Base-by-base conservation (phyloP, 2,329 filamentous ascomycete genomes). In the Epichloe hybrida region DNA sequence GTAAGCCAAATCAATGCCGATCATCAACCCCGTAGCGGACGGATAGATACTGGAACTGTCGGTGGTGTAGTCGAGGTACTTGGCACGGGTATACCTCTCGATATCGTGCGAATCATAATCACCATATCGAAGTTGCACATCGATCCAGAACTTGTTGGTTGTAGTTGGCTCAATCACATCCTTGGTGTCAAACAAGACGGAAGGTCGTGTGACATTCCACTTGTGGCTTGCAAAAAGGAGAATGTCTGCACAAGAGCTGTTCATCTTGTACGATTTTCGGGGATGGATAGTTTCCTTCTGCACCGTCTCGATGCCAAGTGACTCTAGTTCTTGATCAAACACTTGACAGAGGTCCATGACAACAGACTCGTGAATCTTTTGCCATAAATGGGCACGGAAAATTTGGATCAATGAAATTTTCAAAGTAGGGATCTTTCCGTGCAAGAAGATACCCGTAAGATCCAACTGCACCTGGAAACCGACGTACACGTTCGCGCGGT, bases 241-340 rank as follows among this genome's bases (percentile, higher is more conserved):
- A 56, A 98, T 96, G 67, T 98, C 93, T 4, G 94, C 93, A 62
- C 93, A 97, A 52, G 91, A 97, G 62, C 90, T 96, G 75, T 98
- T 98, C 93, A 98, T 98, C 80, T 98, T 98, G 80, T 98, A 98
- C 4, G 89, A 96, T 71, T 98, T 98, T 80, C 93, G 81, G 49
- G 93, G 93, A 73, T 98, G 93, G 53, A 98, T 98, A 0, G 93
- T 97, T 72, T 98, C 93, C 69, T 98, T 98, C 65, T 98, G 93
- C 4, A 97, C 93, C 2, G 89, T 94, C 69, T 98, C 93, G 52
- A 98, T 96, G 37, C 90, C 90, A 4, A 98, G 75, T 35, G 93
- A 89, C 67, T 98, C 93, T 42, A 98, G 73, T 65, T 98, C 93
- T 63, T 97, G 91, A 58, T 98, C 93, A 59, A 98, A 95, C 13